Percentiles rank a stretch among this genome's conserved stretches.
phyloP scores from a whole-genome alignment of 73 alveolate genomes.

The Paraurostyla sp. region DNA sequence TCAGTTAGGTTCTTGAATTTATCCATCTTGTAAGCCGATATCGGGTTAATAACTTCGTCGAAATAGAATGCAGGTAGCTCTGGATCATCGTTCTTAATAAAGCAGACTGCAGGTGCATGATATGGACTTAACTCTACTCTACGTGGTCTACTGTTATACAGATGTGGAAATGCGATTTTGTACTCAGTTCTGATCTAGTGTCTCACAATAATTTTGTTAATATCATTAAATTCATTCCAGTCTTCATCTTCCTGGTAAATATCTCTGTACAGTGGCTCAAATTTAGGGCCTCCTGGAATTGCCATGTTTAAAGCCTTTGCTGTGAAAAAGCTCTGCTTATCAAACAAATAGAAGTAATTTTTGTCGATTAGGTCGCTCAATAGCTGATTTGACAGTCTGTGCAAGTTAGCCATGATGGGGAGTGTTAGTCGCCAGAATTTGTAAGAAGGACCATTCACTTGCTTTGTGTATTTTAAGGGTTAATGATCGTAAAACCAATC shows the following conservation, averaged over 20 bases:
- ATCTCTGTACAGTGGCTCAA: constrained; percentile 99
- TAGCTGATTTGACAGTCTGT: constrained; percentile 97
- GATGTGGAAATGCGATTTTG: constrained; percentile 99
- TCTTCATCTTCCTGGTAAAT: constrained; percentile 99
- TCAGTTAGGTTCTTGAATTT: constrained; percentile 70
- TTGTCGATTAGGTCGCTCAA: constrained; percentile 97
- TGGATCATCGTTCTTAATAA: constrained; percentile 92
- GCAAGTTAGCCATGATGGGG: constrained; percentile 95
- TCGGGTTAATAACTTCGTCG: constrained; percentile 99
- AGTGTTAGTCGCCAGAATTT: constrained; percentile 95
- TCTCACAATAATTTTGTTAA: constrained; percentile 98
- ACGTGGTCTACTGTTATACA: constrained; percentile 99
- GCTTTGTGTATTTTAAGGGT: constrained; percentile 91
- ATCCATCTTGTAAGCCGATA: constrained; percentile 93
- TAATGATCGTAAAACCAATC: constrained; percentile 99
- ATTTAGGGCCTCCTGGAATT: constrained; percentile 99
- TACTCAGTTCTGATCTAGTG: constrained; percentile 99
- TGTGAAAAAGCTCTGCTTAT: constrained; percentile 97
- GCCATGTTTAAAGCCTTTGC: constrained; percentile 99
- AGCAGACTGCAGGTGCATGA: constrained; percentile 97
- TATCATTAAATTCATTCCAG: constrained; percentile 99
- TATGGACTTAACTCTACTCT: constrained; percentile 97
- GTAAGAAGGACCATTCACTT: constrained; percentile 99
- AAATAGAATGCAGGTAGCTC: constrained; percentile 95
- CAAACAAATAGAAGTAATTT: constrained; percentile 98